Evolutionary conservation across 805 yeast genomes (phyloP), one percentile per base, ranked within the genome.

Genomic region (Lachancea kluyveri): DNA sequence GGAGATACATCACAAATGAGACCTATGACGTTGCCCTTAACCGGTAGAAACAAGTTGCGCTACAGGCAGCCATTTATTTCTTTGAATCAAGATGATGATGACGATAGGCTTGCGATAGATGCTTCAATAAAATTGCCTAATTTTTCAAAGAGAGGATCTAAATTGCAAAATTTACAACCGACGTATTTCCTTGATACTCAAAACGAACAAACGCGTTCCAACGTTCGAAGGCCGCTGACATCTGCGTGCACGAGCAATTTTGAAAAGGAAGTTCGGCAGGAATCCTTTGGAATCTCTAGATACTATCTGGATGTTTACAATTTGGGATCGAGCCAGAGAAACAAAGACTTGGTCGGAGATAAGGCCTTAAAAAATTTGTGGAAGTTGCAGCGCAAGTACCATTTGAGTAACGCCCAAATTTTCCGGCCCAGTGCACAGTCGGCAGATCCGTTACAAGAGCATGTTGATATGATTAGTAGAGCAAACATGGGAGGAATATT

Each of bases 401-500:
- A 47, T 31, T 17, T 44, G 3, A 24, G 36, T 23, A 39, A 35
- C 16, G 52, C 50, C 6, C 36, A 40, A 6, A 36, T 45, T 6
- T 23, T 42, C 4, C 35, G 46, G 12, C 41, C 42, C 7, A 31
- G 32, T 11, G 28, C 33, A 5, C 41, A 41, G 9, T 50, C 53
- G 2, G 41, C 45, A 24, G 48, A 50, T 6, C 45, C 36, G 11
- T 28, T 52, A 5, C 28, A 38, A 8, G 46, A 46, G 10, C 59
- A 54, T 33, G 34, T 48, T 10, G 46, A 46, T 9, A 31, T 54
- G 1, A 26, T 57, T 13, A 43, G 42, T 17, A 40, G 46, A 9
- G 49, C 44, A 4, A 52, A 52, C 32, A 42, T 48, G 19, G 52
- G 47, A 4, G 51, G 48, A 25, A 42, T 57, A 6, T 24, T 54